Base-by-base conservation (phyloP, 495 filamentous ascomycete species). In the Lasiosphaeria miniovina region DNA sequence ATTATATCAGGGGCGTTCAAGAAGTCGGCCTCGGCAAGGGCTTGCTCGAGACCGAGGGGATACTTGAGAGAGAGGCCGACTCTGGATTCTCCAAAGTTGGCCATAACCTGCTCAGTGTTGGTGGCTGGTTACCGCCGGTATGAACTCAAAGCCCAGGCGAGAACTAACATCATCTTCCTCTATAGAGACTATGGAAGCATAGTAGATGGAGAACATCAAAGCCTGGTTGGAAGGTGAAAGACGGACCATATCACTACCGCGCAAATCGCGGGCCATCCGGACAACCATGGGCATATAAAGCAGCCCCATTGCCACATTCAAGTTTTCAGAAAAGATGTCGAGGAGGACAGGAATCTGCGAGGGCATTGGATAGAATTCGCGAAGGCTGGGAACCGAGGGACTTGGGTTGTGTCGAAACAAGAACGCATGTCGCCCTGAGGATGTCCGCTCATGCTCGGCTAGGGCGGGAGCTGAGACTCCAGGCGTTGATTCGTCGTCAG, bases 201-300 rank as follows among this genome's bases (percentile, higher is more conserved):
- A 86, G 65, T 84, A 86, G 5, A 86, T 82, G 0, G 83, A 73
- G 65, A 86, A 85, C 67, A 86, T 70, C 49, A 87, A 65, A 11
- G 84, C 82, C 61, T 87, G 80, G 52, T 83, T 76, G 33, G 74
- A 66, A 6, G 76, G 73, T 0, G 75, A 71, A 0, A 79, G 62
- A 17, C 57, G 51, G 31, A 73, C 64, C 54, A 69, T n/a, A 64
- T 24, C 36, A 33, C 73, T 66, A 43, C 64, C 65, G 3, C 34
- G 45, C 15, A 50, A 62, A 43, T 74, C 66, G 5, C 74, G 73
- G 9, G 81, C 63, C 61, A 84, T 75, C 52, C 79, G 77, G 6
- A 55, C 72, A 8, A 84, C 31, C 5, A 77, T 82, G 11, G 83
- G 82, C 36, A 81, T 75, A 61, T 87, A 83, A 11, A 86, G 70